phyloP scores from a whole-genome alignment of 306 rosid species.

The Corylus americana region DNA sequence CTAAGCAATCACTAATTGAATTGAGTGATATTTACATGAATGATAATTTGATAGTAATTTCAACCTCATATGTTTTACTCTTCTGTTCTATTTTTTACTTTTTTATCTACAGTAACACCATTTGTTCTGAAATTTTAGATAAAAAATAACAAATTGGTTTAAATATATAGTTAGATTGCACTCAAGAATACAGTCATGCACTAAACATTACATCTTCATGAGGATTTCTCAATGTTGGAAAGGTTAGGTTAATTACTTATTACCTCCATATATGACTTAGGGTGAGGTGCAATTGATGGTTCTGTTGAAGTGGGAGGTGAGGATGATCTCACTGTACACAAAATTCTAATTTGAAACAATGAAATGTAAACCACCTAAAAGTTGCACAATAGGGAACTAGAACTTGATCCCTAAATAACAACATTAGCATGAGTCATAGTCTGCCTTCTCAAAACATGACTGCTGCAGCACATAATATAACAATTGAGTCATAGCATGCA shows the following conservation, averaged over 20 bases:
- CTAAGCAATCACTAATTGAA: no score
- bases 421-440: conserved; percentile 56
- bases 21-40: neutral
- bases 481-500: conserved; percentile 54
- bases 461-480: conserved; percentile 67
- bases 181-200: neutral
- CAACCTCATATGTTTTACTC: neutral
- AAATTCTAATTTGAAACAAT: conserved; percentile 12
- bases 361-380: conserved; percentile 19
- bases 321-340: conserved; percentile 30
- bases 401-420: conserved; percentile 29
- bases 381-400: conserved; percentile 23
- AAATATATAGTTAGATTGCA: neutral
- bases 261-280: conserved; percentile 82
- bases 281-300: conserved; percentile 66
- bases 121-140: neutral
- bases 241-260: conserved; percentile 10
- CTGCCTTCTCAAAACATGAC: conserved; percentile 56
- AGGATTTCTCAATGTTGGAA: conserved; percentile 8
- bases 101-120: no score
- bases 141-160: neutral
- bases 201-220: neutral
- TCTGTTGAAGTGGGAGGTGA: conserved; percentile 61
- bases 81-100: neutral
- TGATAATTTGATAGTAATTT: neutral